Conservation (phyloP, 179 eudicot genomes). For the Beta macrorhiza region DNA sequence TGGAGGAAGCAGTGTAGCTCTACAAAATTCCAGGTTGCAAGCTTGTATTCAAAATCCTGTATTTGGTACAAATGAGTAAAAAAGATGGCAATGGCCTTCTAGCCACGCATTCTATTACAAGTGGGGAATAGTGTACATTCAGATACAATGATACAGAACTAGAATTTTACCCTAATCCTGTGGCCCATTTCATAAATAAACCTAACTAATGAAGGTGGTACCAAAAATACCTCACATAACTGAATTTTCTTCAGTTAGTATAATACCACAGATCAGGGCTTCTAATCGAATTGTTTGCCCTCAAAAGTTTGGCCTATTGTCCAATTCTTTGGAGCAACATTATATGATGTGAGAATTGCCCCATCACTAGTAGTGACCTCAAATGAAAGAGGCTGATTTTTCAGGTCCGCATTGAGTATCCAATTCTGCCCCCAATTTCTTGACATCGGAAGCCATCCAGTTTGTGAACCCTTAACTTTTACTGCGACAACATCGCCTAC, state of each 20-base stretch:
- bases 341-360: slow-evolving; percentile 59
- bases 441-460: slow-evolving; percentile 97
- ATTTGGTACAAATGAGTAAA: neutral
- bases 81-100: neutral
- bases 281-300: slow-evolving; percentile 72
- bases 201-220: slow-evolving; percentile 20
- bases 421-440: slow-evolving; percentile 97
- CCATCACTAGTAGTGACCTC: slow-evolving; percentile 82
- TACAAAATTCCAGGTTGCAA: neutral
- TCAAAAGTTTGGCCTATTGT: slow-evolving; percentile 71
- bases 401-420: slow-evolving; percentile 79
- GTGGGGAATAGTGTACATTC: slow-evolving; percentile 29
- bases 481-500: slow-evolving; percentile 69
- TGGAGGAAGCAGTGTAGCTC: neutral
- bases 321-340: slow-evolving; percentile 82
- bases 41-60: neutral
- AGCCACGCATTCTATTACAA: slow-evolving; percentile 20
- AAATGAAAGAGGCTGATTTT: slow-evolving; percentile 83
- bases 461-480: slow-evolving; percentile 81
- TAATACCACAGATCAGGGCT: slow-evolving; percentile 11
- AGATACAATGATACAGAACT: slow-evolving; percentile 30
- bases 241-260: slow-evolving; percentile 14
- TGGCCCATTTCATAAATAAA: slow-evolving; percentile 17
- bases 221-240: neutral
- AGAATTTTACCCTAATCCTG: slow-evolving; percentile 20